Evolutionary conservation across 1,284 basidiomycete species (phyloP).

Genomic region (Cryptococcus hybrid): DNA sequence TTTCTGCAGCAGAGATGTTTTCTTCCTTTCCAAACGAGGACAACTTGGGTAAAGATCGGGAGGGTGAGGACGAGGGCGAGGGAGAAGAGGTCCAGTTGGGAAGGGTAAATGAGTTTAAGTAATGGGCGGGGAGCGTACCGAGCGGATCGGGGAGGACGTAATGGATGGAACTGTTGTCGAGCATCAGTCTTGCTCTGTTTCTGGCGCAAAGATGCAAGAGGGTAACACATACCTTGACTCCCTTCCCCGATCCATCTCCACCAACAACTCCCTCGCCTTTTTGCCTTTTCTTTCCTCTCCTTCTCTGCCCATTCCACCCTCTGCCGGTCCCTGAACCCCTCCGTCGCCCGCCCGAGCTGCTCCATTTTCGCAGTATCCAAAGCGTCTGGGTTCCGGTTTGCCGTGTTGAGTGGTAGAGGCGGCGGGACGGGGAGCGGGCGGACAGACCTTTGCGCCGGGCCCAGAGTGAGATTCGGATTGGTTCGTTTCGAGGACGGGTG

Average conservation of each 20-base stretch:
- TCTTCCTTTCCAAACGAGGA: constrained; percentile 6
- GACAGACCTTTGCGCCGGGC: constrained; percentile 38
- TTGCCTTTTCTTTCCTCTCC: constrained; percentile 37
- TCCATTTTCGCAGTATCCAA: constrained; percentile 27
- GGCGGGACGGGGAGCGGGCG: constrained; percentile 40
- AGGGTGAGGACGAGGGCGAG: constrained; percentile 13
- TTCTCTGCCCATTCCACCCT: constrained; percentile 29
- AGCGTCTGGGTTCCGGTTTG: constrained; percentile 23
- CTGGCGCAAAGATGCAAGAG: background rate
- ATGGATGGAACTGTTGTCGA: constrained; percentile 43
- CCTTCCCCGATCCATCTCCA: constrained; percentile 34
- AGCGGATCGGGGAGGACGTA: constrained; percentile 38
- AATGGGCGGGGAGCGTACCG: constrained; percentile 35
- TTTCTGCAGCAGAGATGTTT: constrained; percentile 37
- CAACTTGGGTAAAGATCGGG: background rate
- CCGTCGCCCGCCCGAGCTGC: constrained; percentile 31
- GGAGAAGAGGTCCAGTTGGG: constrained; percentile 20
- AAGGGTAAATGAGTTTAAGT: constrained; percentile 38
- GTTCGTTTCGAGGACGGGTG: constrained; percentile 25
- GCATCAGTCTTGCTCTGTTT: background rate
- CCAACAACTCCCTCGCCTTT: constrained; percentile 33
- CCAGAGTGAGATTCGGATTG: constrained; percentile 49
- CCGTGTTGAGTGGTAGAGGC: constrained; percentile 17
- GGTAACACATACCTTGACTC: constrained; percentile 52
- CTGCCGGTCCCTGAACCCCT: constrained; percentile 36